Conservation (phyloP, 306 rosid species). For the Dryas octopetala region DNA sequence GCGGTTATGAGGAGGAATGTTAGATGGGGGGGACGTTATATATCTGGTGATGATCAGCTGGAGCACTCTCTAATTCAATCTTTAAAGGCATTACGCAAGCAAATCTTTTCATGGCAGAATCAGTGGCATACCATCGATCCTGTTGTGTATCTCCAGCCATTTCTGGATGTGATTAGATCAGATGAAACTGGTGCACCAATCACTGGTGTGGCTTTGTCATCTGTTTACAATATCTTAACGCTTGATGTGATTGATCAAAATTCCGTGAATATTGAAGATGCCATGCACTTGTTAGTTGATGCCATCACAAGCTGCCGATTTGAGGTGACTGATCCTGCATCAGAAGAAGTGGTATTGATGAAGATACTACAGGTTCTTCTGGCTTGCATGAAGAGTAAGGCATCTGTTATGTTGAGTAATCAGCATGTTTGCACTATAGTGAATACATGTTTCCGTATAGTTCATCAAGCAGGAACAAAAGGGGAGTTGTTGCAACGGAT, state of each 20-base stretch:
- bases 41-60: constrained; percentile 93
- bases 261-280: constrained; percentile 80
- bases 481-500: constrained; percentile 91
- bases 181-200: constrained; percentile 97
- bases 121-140: constrained; percentile 92
- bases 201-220: constrained; percentile 89
- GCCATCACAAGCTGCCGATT: constrained; percentile 96
- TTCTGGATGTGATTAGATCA: constrained; percentile 88
- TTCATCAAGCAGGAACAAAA: constrained; percentile 92
- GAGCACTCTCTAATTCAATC: constrained; percentile 91
- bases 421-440: constrained; percentile 97
- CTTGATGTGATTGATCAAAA: constrained; percentile 87
- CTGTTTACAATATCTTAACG: constrained; percentile 89
- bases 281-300: constrained; percentile 94
- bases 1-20: constrained; percentile 97
- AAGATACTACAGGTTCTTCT: constrained; percentile 95
- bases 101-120: constrained; percentile 88
- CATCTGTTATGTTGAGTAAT: constrained; percentile 86
- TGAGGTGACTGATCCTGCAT: constrained; percentile 91
- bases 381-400: constrained; percentile 97
- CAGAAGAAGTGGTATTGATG: constrained; percentile 91
- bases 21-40: constrained; percentile 90
- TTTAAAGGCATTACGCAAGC: constrained; percentile 75
- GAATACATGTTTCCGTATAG: constrained; percentile 93
- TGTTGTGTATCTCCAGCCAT: constrained; percentile 81